A percentile compares a stretch with the other conserved stretches of the same genome.
Evolutionary conservation across 1,284 basidiomycete species (phyloP).

Genomic region (Trichosporon ovoides): DNA sequence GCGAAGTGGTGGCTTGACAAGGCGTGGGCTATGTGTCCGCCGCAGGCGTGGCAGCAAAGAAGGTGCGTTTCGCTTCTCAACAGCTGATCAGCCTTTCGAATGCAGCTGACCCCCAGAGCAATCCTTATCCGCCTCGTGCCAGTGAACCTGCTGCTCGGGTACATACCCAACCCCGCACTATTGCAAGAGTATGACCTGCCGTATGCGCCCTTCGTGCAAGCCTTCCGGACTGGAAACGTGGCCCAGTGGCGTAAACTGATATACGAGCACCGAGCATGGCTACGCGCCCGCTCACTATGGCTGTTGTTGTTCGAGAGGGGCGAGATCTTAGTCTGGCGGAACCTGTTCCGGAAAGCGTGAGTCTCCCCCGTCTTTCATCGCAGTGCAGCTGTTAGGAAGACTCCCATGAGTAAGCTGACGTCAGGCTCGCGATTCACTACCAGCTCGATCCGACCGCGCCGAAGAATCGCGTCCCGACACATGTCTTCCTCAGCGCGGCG

Average conservation of each 20-base stretch:
- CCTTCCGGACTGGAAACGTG: slow-evolving; percentile 43
- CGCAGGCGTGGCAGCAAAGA: slow-evolving; percentile 29
- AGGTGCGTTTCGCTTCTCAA: slow-evolving; percentile 25
- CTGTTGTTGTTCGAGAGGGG: slow-evolving; percentile 48
- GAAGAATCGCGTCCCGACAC: slow-evolving; percentile 37
- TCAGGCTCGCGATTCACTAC: slow-evolving; percentile 35
- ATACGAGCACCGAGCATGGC: slow-evolving; percentile 42
- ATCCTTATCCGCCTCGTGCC: slow-evolving; percentile 49
- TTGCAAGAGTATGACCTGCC: slow-evolving; percentile 43
- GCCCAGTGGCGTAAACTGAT: slow-evolving; percentile 40
- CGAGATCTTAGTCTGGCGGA: slow-evolving; percentile 50
- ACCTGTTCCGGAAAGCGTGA: slow-evolving; percentile 46
- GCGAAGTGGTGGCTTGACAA: slow-evolving; percentile 37
- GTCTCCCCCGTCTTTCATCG: no score
- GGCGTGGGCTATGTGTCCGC: slow-evolving; percentile 33
- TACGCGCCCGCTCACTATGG: slow-evolving; percentile 42
- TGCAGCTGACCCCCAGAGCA: slow-evolving; percentile 30
- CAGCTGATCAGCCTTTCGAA: no score
- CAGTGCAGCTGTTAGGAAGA: no score
- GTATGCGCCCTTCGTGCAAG: slow-evolving; percentile 43
- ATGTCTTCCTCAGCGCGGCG: slow-evolving; percentile 34
- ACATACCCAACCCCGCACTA: slow-evolving; percentile 30
- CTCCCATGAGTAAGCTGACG: slow-evolving; percentile 1
- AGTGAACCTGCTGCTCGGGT: slow-evolving; percentile 47
- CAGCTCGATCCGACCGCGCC: slow-evolving; percentile 20